These are phyloP conservation scores for Ophiocordyceps australis DNA, from an alignment of 2,329 filamentous ascomycete genomes.

Conservation along the genomic window DNA sequence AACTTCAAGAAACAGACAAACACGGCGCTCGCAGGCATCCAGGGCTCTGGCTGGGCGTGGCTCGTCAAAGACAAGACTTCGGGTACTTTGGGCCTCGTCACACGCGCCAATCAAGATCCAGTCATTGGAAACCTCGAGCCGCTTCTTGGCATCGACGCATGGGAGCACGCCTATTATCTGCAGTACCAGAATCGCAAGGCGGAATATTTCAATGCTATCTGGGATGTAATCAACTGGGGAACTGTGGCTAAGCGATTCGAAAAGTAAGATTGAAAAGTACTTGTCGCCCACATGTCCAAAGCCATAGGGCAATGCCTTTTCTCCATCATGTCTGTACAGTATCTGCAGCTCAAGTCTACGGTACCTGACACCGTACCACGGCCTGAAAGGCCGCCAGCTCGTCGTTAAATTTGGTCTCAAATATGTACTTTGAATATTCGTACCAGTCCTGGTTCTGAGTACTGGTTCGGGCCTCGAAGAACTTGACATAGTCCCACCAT, in stretches of 20 bases:
- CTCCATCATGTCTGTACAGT: no score
- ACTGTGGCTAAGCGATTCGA: constrained; percentile 61
- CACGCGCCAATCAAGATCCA: constrained; percentile 76
- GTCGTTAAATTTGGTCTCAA: constrained; percentile 5
- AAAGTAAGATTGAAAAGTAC: no score
- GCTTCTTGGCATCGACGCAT: constrained; percentile 78
- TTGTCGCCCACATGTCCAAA: no score
- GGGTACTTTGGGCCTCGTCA: constrained; percentile 44
- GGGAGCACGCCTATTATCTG: constrained; percentile 93
- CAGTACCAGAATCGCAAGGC: constrained; percentile 96
- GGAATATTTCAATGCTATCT: constrained; percentile 85
- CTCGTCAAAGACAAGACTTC: constrained; percentile 53
- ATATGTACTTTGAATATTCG: constrained; percentile 11
- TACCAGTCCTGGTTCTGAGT: constrained; percentile 12
- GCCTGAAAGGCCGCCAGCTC: constrained; percentile 14
- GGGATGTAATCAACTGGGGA: constrained; percentile 96
- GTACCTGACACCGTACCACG: constrained; percentile 9
- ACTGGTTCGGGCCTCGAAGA: constrained; percentile 12
- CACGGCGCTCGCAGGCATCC: constrained; percentile 51
- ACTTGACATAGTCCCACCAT: constrained; percentile 17
- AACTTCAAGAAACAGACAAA: constrained; percentile 50
- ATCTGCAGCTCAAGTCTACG: no score
- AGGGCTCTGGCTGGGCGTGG: constrained; percentile 87
- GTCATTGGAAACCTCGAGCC: constrained; percentile 70
- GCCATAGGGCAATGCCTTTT: no score